Conservation (phyloP, 2,329 filamentous ascomycete genomes). For the Tolypocladium paradoxum region DNA sequence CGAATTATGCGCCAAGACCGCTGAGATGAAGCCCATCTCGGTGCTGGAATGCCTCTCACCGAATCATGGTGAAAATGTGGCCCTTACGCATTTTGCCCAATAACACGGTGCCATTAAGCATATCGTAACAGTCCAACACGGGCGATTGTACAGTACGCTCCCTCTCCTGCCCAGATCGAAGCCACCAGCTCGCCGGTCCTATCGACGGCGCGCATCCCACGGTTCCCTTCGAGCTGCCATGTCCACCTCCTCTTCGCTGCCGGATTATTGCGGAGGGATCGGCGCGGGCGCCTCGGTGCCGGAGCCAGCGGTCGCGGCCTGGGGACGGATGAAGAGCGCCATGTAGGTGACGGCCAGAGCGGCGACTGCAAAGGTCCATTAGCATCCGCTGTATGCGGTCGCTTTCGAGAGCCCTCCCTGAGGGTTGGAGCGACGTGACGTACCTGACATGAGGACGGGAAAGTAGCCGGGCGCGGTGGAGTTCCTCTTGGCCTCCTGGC, state of each 20-base stretch:
- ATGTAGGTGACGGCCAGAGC: constrained; percentile 43
- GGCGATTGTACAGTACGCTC: neutral
- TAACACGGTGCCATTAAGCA: neutral
- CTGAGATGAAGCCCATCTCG: neutral
- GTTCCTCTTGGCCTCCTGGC: constrained; percentile 52
- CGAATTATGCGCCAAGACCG: neutral
- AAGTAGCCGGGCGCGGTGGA: constrained; percentile 58
- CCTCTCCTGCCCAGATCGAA: neutral
- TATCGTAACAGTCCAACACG: neutral
- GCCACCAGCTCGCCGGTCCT: neutral
- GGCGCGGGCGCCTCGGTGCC: constrained; percentile 21
- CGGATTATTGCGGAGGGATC: neutral
- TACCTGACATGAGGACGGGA: constrained; percentile 69
- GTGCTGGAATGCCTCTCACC: neutral
- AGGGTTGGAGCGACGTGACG: constrained; percentile 19
- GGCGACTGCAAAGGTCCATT: constrained; percentile 36
- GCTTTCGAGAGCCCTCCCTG: neutral
- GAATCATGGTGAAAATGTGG: neutral
- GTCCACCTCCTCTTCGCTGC: neutral
- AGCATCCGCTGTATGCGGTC: constrained; percentile 3
- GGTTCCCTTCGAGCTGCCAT: neutral
- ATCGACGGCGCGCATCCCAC: neutral
- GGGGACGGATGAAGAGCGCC: constrained; percentile 37
- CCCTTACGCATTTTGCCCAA: neutral
- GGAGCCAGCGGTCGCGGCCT: constrained; percentile 14